Base-by-base conservation (phyloP, 345 rosid genomes). In the Raphanus sativus region DNA sequence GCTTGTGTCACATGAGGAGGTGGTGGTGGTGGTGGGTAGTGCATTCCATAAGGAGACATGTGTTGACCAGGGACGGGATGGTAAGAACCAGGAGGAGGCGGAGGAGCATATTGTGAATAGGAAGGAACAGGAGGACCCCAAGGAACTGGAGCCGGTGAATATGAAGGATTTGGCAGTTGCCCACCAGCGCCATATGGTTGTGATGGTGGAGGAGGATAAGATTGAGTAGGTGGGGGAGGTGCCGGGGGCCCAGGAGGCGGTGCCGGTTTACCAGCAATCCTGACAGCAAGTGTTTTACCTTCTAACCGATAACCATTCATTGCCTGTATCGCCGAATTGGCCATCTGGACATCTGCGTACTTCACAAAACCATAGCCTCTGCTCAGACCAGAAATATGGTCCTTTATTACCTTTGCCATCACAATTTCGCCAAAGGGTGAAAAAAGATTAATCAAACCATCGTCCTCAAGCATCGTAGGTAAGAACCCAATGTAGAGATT, bases 321-420 rank as follows among this genome's bases (percentile, higher is more conserved):
- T 76, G 87, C 83, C 61, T 86, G 84, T 79, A 88, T 85, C 56
- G 99, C 99, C 71, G 76, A 80, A 80, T 91, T 96, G 7, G 93
- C 99, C 97, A 87, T 91, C 76, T 93, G 89, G 66, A 89, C 85
- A 80, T 90, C 93, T 25, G 92, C 86, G 76, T 91, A 93, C 84
- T 96, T 96, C 30, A 91, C 90, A 84, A 96, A 96, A 65, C 97
- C 99, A 85, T 96, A 96, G 65, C 98, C 96, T 77, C 87, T 87
- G 84, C 97, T 96, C 75, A 87, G 45, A 62, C 92, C 97, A 62
- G 96, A 86, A 66, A 78, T 71, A 63, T 87, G 86, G 71, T 96
- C 99, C 86, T 91, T 96, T 62, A 96, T 89, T 62, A 96, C 99
- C 86, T 96, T 96, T 68, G 98, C 98, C 98, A 86, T 93, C 75